A percentile compares a stretch with the other conserved stretches of the same genome.
phyloP scores from a whole-genome alignment of 805 yeast species.

The Wickerhamomyces sydowiorum region DNA sequence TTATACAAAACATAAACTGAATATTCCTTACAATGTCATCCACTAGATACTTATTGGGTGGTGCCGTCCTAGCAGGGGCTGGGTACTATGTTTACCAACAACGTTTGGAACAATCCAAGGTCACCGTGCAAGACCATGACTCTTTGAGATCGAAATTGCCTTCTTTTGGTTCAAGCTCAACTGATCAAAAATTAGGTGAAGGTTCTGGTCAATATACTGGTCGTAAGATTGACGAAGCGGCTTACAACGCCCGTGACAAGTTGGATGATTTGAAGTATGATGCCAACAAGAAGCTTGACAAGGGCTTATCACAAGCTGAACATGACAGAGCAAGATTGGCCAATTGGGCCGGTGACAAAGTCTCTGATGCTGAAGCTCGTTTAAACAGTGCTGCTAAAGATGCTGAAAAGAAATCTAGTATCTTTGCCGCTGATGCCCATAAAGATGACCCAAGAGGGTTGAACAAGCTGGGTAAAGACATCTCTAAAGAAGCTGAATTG shows the following conservation, averaged over 20 bases:
- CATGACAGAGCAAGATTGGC: conserved; percentile 8
- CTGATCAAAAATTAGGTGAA: conserved; percentile 1
- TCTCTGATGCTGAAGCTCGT: conserved; percentile 7
- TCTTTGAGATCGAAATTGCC: conserved; percentile 3
- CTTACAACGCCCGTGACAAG: conserved; percentile 10
- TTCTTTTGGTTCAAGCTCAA: conserved; percentile 3
- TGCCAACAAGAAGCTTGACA: conserved; percentile 16
- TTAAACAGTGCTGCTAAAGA: conserved; percentile 9
- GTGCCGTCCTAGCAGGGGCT: conserved; percentile 21
- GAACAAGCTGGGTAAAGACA: conserved; percentile 10
- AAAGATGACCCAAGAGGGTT: conserved; percentile 11
- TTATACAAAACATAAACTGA: no score
- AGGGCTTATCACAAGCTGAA: conserved; percentile 9
- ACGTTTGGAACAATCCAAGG: conserved; percentile 14
- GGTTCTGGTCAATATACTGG: conserved; percentile 19
- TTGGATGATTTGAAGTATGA: conserved; percentile 11
- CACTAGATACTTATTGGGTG: conserved; percentile 15
- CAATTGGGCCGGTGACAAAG: conserved; percentile 19
- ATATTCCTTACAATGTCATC: neutral
- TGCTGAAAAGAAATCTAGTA: conserved; percentile 14
- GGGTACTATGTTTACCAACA: conserved; percentile 20
- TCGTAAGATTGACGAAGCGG: conserved; percentile 21
- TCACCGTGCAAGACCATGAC: neutral
- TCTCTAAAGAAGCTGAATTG: conserved; percentile 7
- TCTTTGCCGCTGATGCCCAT: conserved; percentile 11